These are phyloP conservation scores for Nannochloropsis granulata DNA, from an alignment of 108 stramenopile genomes.

Conservation along the genomic window DNA sequence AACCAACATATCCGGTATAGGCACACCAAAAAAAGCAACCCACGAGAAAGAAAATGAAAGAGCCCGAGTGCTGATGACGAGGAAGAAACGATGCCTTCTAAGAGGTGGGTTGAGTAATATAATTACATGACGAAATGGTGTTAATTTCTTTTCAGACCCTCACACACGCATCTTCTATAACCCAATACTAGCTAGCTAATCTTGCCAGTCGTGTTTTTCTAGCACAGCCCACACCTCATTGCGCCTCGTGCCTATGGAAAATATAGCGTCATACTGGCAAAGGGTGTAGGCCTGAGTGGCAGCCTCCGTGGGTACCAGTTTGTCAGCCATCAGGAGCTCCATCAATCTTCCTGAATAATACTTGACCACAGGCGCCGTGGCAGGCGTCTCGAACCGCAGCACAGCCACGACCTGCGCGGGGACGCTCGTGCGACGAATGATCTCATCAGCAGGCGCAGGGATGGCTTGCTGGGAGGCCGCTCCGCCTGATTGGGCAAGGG, in stretches of 20 bases:
- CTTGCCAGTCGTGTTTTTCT: constrained; percentile 38
- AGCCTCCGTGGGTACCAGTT: constrained; percentile 26
- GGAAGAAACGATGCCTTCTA: no score
- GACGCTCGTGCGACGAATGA: not conserved
- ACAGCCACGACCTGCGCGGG: constrained; percentile 54
- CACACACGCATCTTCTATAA: no score
- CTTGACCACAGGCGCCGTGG: constrained; percentile 42
- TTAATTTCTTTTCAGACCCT: no score
- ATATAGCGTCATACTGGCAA: constrained; percentile 77
- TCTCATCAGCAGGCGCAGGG: not conserved
- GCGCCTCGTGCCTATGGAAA: constrained; percentile 57
- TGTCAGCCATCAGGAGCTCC: constrained; percentile 35
- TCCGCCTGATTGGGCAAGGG: constrained; percentile 39
- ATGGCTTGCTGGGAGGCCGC: constrained; percentile 44
- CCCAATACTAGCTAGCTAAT: no score
- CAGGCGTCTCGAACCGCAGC: constrained; percentile 52
- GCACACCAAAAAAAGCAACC: no score
- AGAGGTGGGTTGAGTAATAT: no score
- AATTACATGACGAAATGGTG: no score
- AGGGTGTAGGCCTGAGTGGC: constrained; percentile 9
- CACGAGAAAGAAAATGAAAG: no score
- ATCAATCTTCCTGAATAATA: constrained; percentile 42
- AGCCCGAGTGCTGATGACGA: no score
- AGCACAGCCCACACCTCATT: constrained; percentile 70
- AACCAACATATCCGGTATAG: no score